phyloP scores from a whole-genome alignment of 345 rosid genomes.

The Hibiscus mutabilis region DNA sequence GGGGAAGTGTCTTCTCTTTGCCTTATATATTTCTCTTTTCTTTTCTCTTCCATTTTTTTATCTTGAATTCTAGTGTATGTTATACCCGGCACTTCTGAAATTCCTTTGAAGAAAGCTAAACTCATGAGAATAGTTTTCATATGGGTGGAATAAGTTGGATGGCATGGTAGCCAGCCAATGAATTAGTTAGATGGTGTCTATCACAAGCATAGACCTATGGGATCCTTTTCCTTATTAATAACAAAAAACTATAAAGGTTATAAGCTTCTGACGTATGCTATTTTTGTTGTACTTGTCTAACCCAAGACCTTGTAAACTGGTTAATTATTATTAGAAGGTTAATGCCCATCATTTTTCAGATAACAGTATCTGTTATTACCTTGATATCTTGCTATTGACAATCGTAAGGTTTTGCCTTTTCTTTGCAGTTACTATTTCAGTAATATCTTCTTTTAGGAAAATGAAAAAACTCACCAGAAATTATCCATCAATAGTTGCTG shows the following conservation, averaged over 20 bases:
- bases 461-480: slow-evolving; percentile 71
- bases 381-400: neutral
- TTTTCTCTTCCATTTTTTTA: neutral
- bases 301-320: neutral
- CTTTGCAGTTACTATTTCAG: slow-evolving; percentile 60
- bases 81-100: neutral
- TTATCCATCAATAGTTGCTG: slow-evolving; percentile 39
- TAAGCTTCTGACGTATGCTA: neutral
- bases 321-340: too few species aligned
- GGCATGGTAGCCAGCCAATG: neutral
- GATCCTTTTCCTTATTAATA: neutral
- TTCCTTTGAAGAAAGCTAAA: neutral
- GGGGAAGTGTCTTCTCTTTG: neutral
- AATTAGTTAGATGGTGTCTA: neutral
- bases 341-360: neutral
- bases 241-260: neutral
- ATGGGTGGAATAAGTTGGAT: neutral
- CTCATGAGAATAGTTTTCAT: neutral
- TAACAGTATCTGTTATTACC: neutral
- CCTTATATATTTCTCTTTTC: neutral
- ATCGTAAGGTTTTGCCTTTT: slow-evolving; percentile 2
- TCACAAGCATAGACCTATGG: neutral
- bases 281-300: neutral
- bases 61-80: neutral
- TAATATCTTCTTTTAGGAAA: slow-evolving; percentile 65